Evolutionary conservation across 2,329 filamentous ascomycete genomes (phyloP).

Genomic region (Metarhizium sp.): DNA sequence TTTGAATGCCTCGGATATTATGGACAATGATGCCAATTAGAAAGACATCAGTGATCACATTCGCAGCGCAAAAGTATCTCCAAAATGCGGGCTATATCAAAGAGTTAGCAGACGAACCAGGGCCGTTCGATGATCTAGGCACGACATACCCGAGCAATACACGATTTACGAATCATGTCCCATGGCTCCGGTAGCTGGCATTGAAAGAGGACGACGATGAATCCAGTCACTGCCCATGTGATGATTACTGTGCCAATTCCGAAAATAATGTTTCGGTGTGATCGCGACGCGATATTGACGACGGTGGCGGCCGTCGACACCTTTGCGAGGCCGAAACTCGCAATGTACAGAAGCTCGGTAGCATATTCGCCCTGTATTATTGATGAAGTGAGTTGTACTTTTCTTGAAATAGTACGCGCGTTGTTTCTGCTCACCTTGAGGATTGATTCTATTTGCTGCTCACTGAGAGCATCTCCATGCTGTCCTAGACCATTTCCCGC

Average conservation of each 20-base stretch:
- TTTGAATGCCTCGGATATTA: slow-evolving; percentile 19
- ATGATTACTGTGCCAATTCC: slow-evolving; percentile 11
- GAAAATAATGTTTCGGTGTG: slow-evolving; percentile 13
- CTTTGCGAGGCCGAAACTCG: slow-evolving; percentile 16
- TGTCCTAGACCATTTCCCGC: neutral
- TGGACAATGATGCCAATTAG: slow-evolving; percentile 18
- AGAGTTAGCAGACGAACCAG: slow-evolving; percentile 8
- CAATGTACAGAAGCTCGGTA: slow-evolving; percentile 15
- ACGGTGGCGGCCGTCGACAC: slow-evolving; percentile 17
- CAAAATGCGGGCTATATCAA: slow-evolving; percentile 14
- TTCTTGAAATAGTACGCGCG: slow-evolving; percentile 1
- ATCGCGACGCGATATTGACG: slow-evolving; percentile 13
- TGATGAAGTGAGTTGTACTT: neutral
- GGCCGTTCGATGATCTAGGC: neutral
- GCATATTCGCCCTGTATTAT: slow-evolving; percentile 14
- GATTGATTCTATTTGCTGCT: neutral
- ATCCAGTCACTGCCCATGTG: slow-evolving; percentile 14
- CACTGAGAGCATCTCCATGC: neutral
- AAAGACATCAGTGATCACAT: slow-evolving; percentile 19
- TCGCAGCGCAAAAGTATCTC: slow-evolving; percentile 18
- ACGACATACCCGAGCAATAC: slow-evolving; percentile 10
- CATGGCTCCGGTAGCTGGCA: slow-evolving; percentile 18
- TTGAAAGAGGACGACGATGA: slow-evolving; percentile 18
- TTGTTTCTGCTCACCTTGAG: slow-evolving; percentile 14
- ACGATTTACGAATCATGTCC: slow-evolving; percentile 12